Evolutionary conservation across 441 rosid genomes (phyloP).

Genomic region (Corymbia citriodora): DNA sequence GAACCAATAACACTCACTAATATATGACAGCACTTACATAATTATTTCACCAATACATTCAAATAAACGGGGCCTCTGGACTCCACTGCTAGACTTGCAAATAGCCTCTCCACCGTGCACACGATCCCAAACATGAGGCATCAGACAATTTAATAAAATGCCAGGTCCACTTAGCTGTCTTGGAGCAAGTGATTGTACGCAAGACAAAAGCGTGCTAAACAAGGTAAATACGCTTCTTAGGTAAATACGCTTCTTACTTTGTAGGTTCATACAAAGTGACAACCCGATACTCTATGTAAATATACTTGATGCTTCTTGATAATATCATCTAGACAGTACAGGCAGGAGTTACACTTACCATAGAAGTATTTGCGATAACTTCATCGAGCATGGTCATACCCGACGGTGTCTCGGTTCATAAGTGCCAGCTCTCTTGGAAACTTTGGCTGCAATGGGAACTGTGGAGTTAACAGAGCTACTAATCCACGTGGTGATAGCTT

Average conservation of each 20-base stretch:
- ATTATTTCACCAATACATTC: too few relatives aligned
- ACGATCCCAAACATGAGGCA: background rate
- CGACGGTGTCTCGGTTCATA: background rate
- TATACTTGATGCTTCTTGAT: background rate
- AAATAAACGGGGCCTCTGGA: too few relatives aligned
- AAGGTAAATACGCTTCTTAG: too few relatives aligned
- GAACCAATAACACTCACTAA: background rate
- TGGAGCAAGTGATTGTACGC: background rate
- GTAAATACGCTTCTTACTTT: too few relatives aligned
- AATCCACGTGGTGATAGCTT: background rate
- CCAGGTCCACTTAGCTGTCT: background rate
- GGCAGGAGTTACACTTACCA: background rate
- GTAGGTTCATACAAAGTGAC: background rate
- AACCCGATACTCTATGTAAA: background rate
- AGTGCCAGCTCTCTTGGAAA: background rate
- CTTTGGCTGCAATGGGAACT: background rate
- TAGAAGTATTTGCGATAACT: background rate
- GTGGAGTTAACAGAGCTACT: background rate
- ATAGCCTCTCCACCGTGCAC: background rate
- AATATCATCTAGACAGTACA: background rate
- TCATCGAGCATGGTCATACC: background rate
- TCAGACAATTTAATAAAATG: background rate
- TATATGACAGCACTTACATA: background rate
- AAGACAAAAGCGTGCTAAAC: background rate
- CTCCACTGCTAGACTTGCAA: background rate